Evolutionary conservation across 345 rosid species (phyloP).

Genomic region (Salix udensis): DNA sequence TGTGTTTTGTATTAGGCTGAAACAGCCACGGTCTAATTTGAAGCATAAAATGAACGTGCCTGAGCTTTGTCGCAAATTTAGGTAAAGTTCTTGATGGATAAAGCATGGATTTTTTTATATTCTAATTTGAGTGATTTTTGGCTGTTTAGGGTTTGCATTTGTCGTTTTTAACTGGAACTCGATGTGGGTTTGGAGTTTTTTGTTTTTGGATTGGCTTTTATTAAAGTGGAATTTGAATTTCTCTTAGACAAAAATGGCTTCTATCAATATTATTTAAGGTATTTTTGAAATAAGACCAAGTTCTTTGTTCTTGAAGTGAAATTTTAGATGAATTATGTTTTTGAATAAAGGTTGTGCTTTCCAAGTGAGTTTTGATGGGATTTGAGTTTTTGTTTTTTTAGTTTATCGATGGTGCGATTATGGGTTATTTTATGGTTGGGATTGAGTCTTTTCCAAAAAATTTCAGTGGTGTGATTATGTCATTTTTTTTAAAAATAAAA

Average conservation of each 20-base stretch:
- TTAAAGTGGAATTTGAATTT: neutral
- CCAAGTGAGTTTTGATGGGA: neutral
- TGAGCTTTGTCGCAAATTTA: conserved; percentile 83
- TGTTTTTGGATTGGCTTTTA: neutral
- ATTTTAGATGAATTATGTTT: neutral
- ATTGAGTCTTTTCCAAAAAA: neutral
- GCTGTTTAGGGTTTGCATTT: neutral
- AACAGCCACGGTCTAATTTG: conserved; percentile 80
- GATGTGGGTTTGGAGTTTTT: neutral
- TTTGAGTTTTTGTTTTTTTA: no score
- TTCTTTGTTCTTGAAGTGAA: neutral
- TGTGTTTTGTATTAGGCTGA: conserved; percentile 80
- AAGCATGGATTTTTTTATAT: no score
- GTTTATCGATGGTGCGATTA: neutral
- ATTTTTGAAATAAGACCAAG: neutral
- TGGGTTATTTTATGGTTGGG: neutral
- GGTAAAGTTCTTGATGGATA: conserved; percentile 30
- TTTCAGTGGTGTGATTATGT: neutral
- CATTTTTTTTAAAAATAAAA: neutral
- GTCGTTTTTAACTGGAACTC: neutral
- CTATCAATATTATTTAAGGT: neutral
- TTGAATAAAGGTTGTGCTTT: neutral
- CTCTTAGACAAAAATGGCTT: neutral
- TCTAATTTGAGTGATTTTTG: neutral
- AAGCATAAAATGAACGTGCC: conserved; percentile 88